phyloP scores from a whole-genome alignment of 805 yeast species.

The Sugiyamaella lignohabitans region DNA sequence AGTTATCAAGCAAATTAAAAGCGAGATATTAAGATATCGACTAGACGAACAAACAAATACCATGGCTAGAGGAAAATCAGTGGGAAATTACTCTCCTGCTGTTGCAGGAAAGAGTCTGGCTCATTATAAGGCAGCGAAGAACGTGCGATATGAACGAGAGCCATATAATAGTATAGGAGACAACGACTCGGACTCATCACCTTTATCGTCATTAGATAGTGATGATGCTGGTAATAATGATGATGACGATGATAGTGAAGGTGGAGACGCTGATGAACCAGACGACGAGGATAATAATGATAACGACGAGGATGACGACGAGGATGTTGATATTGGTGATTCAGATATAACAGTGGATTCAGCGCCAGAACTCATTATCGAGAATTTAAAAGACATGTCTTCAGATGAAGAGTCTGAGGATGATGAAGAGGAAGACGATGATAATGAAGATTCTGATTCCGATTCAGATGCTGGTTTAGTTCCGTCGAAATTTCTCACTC shows the following conservation, averaged over 20 bases:
- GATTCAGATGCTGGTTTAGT: slow-evolving; percentile 7
- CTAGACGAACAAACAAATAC: no score
- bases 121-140: slow-evolving; percentile 5
- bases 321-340: slow-evolving; percentile 28
- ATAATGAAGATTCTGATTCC: slow-evolving; percentile 19
- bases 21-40: no score
- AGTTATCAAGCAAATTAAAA: no score
- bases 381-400: background rate
- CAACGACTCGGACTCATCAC: slow-evolving; percentile 9
- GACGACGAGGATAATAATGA: no score
- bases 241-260: slow-evolving; percentile 38
- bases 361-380: slow-evolving; percentile 13
- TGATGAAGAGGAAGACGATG: slow-evolving; percentile 16
- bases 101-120: slow-evolving; percentile 15
- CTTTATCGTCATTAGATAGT: slow-evolving; percentile 8
- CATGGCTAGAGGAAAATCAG: slow-evolving; percentile 9
- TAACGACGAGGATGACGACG: slow-evolving; percentile 31
- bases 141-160: no score
- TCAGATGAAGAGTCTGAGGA: slow-evolving; percentile 3
- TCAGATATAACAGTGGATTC: slow-evolving; percentile 15
- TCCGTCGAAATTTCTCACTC: slow-evolving; percentile 1
- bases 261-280: no score
- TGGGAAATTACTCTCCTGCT: slow-evolving; percentile 3
- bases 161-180: no score
- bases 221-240: slow-evolving; percentile 30